Evolutionary conservation across 371 early-diverging fungal genomes (phyloP), one percentile per base, ranked within the genome.

Genomic region (Mortierella sp.): DNA sequence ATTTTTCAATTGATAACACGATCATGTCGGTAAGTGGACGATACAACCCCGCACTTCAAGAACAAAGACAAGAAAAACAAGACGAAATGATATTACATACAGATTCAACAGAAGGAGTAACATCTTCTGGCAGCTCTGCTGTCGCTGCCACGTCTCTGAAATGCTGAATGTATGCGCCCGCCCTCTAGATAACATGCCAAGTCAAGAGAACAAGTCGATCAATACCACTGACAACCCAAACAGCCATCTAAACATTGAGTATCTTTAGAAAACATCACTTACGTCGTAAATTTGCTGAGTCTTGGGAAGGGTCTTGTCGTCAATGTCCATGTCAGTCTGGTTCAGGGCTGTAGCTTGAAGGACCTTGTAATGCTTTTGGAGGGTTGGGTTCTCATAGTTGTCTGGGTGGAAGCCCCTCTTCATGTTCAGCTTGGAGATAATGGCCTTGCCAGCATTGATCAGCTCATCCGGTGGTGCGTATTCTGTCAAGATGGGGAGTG

Each of bases 331-430:
- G 27, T 86, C 86, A n/a, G 51, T 79, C 12, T 79, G 86, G 55
- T 90, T 88, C 56, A 94, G 82, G 5, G 94, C 94, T 2, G 93
- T 83, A 2, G 93, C 90, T 75, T 94, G 92, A 29, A 95, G 81
- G 24, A 90, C 90, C 44, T 91, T 91, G 87, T 92, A 93, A 75
- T 93, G 92, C 75, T 91, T 90, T 75, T 93, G 93, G 24, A 94
- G 78, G 18, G 89, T 93, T 78, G 95, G 95, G 80, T 95, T 95
- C 60, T 90, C 90, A 76, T 91, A 92, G 63, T 87, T 83, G n/a
- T 82, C 74, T 10, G 91, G 89, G 46, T 88, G 77, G 74, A 89
- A 93, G 11, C 87, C 84, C 27, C 88, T 88, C 71, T 90, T 90
- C 77, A 92, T 86, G 58, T 80, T 82, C 11, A 91, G 71, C 72